A percentile compares a stretch with the other conserved stretches of the same genome.
phyloP scores from a whole-genome alignment of 306 rosid genomes.

The Begonia peltatifolia region DNA sequence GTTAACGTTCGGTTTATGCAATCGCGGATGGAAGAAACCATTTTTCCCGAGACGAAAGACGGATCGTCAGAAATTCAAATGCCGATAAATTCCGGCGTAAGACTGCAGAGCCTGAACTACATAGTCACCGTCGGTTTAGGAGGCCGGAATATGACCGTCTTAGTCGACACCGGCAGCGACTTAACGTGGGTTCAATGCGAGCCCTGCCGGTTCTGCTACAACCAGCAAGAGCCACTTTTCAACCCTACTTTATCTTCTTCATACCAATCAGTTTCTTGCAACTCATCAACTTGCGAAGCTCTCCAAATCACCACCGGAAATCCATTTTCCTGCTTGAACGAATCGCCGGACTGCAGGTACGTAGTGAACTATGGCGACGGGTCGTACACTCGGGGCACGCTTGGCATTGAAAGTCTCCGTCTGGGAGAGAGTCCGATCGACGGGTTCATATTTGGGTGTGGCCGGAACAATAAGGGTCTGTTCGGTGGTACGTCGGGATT shows the following conservation, averaged over 20 bases:
- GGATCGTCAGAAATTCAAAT: constrained; percentile 45
- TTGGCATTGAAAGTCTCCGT: constrained; percentile 34
- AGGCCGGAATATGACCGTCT: constrained; percentile 41
- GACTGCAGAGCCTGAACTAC: constrained; percentile 56
- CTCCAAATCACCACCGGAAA: too few species aligned
- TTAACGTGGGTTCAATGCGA: constrained; percentile 77
- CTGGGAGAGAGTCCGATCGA: constrained; percentile 30
- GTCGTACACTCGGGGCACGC: constrained; percentile 34
- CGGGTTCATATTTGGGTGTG: constrained; percentile 67
- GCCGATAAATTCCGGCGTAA: constrained; percentile 53
- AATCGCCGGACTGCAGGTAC: too few species aligned
- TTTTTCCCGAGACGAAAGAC: constrained; percentile 11
- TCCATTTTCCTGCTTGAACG: too few species aligned
- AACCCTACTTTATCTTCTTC: too few species aligned
- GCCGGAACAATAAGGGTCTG: constrained; percentile 56
- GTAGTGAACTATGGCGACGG: too few species aligned
- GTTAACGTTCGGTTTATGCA: constrained; percentile 37
- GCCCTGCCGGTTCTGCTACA: constrained; percentile 65
- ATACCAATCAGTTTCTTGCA: too few species aligned
- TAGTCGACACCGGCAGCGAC: constrained; percentile 89
- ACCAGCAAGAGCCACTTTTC: too few species aligned
- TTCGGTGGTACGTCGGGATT: constrained; percentile 78
- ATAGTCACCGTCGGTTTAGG: constrained; percentile 54
- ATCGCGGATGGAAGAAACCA: constrained; percentile 17
- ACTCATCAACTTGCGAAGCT: too few species aligned